Conservation (phyloP, 305 asterid genomes). For the Solanum hybrid region DNA sequence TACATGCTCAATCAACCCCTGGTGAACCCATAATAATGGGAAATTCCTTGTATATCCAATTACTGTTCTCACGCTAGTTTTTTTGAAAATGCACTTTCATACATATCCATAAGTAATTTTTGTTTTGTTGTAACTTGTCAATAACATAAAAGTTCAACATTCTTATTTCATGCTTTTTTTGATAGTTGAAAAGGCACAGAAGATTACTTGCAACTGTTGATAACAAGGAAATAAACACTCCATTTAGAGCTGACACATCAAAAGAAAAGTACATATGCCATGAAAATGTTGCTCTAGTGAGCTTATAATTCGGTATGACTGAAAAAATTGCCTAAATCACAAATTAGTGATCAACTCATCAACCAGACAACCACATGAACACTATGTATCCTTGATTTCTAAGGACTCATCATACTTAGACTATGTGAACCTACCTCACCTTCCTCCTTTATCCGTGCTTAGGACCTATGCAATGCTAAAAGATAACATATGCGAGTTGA, state of each 20-base stretch:
- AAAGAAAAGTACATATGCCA: background rate
- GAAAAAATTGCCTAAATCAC: background rate
- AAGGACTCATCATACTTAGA: background rate
- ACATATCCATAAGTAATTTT: background rate
- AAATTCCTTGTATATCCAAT: background rate
- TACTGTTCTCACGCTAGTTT: background rate
- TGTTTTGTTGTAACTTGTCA: background rate
- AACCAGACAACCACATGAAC: background rate
- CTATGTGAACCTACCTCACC: background rate
- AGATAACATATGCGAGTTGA: background rate
- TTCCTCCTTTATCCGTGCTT: background rate
- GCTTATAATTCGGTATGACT: background rate
- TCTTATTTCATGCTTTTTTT: background rate
- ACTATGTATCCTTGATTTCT: background rate
- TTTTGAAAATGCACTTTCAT: background rate
- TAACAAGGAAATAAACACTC: background rate
- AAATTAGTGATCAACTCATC: background rate
- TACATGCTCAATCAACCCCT: background rate
- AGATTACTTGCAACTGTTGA: background rate
- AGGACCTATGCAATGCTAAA: background rate
- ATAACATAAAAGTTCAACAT: background rate
- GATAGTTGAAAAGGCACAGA: background rate
- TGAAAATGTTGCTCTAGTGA: background rate
- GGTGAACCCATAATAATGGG: background rate
- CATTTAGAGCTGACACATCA: background rate